Evolutionary conservation across 2,329 filamentous ascomycete species (phyloP), one percentile per base, ranked within the genome.

Genomic region (Clarireedia hainanense): DNA sequence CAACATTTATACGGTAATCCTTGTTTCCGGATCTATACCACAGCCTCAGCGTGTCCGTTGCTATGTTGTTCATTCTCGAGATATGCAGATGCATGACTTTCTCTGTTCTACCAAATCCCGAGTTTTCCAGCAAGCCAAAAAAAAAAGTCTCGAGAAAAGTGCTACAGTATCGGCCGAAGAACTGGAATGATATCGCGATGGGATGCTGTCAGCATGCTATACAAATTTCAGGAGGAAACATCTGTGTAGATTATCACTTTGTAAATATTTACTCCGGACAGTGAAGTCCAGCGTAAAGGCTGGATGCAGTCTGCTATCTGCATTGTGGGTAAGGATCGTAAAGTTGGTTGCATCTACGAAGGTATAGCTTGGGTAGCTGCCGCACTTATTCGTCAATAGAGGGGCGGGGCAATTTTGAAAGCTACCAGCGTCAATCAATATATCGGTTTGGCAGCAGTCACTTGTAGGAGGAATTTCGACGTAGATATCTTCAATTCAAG

Each of bases 231-330:
- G 30, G 30, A 12, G 4, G 4, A 5, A 27, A 34, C 9, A 34
- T 34, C 10, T 4, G 10, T 34, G 10, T 12, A 34, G 30, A 34
- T 34, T 12, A 12, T 34, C 10, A 34, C 30, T 34, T 34, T 34
- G 30, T 34, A 34, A 27, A 34, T 12, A 34, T 4, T 3, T 4
- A 34, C 30, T 20, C 20, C 20, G 20, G 20, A 20, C 20, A 20
- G 20, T 20, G 20, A 20, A 14, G 30, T 12, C 10, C 30, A 34
- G 30, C 4, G 4, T 12, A 4, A 34, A 34, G 30, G 12, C 30
- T 34, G 10, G 34, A 58, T 50, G 57, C 57, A 56, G 17, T 10
- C 6, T 56, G 57, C 57, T 58, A 58, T 58, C 57, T 34, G 9
- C 30, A 14, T 12, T 34, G 30, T 34, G 9, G 47, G 23, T 9